These are phyloP conservation scores for Clarireedia paspali DNA, from an alignment of 2,329 filamentous ascomycete genomes.

Conservation along the genomic window DNA sequence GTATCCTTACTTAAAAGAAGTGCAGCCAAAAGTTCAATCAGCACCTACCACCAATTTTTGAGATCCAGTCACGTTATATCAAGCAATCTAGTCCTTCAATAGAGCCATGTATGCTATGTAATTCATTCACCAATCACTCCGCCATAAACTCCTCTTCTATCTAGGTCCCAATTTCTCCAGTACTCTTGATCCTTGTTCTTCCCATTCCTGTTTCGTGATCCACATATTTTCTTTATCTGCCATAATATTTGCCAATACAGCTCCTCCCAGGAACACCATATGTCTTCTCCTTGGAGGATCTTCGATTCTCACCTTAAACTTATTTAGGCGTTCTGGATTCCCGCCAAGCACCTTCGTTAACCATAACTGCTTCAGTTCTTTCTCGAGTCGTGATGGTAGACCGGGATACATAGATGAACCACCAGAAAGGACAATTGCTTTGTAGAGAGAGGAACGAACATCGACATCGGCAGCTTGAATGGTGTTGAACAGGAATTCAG, in stretches of 20 bases:
- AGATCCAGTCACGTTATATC: too few species aligned
- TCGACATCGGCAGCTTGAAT: slow-evolving; percentile 96
- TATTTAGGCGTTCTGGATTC: slow-evolving; percentile 88
- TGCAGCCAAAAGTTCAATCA: too few species aligned
- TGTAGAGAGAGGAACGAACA: slow-evolving; percentile 87
- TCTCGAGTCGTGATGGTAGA: slow-evolving; percentile 87
- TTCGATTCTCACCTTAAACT: slow-evolving; percentile 99
- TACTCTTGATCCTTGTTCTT: slow-evolving; percentile 78
- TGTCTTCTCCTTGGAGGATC: slow-evolving; percentile 91
- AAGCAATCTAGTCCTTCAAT: too few species aligned
- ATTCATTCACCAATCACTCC: neutral
- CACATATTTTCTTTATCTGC: slow-evolving; percentile 99
- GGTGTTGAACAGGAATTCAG: slow-evolving; percentile 97
- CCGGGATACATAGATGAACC: slow-evolving; percentile 99
- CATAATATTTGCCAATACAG: slow-evolving; percentile 97
- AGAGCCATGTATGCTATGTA: slow-evolving; percentile 1
- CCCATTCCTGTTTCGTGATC: slow-evolving; percentile 96
- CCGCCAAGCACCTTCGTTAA: slow-evolving; percentile 83
- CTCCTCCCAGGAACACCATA: slow-evolving; percentile 99
- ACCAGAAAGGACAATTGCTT: slow-evolving; percentile 92
- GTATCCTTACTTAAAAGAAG: too few species aligned
- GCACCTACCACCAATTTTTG: too few species aligned
- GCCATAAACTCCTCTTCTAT: slow-evolving; percentile 33
- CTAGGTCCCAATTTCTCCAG: slow-evolving; percentile 90
- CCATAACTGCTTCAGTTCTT: slow-evolving; percentile 98